These are phyloP conservation scores for Suhomyces bolitotheri DNA, from an alignment of 1,139 yeast species.

Conservation along the genomic window DNA sequence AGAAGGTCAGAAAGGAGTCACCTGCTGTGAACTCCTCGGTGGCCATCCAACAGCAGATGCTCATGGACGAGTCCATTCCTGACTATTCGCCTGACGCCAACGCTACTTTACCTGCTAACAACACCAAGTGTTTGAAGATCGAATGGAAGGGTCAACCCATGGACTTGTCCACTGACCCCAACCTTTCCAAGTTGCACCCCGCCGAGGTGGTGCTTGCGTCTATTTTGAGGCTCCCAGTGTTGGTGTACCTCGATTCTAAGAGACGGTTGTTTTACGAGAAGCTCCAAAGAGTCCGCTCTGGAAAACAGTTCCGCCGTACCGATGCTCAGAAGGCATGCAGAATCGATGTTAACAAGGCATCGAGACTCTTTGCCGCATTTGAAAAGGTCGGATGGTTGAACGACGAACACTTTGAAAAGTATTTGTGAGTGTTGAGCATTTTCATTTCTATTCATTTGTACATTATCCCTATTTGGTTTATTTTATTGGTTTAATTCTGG, in stretches of 20 bases:
- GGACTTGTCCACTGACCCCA: slow-evolving; percentile 81
- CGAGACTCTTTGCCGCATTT: slow-evolving; percentile 86
- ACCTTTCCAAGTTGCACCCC: slow-evolving; percentile 73
- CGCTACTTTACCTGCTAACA: slow-evolving; percentile 63
- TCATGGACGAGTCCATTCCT: slow-evolving; percentile 58
- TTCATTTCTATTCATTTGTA: slow-evolving; percentile 6
- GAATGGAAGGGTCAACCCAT: slow-evolving; percentile 99
- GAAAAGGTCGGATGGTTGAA: slow-evolving; percentile 96
- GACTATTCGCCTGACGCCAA: slow-evolving; percentile 75
- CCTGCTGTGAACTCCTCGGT: slow-evolving; percentile 30
- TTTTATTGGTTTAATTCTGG: slow-evolving; percentile 10
- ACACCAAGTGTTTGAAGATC: slow-evolving; percentile 70
- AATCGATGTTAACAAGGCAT: slow-evolving; percentile 95
- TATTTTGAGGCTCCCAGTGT: slow-evolving; percentile 83
- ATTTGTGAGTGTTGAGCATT: slow-evolving; percentile 21
- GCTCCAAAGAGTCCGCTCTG: slow-evolving; percentile 70
- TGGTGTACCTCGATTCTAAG: slow-evolving; percentile 87
- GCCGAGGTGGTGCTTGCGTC: slow-evolving; percentile 90
- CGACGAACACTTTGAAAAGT: slow-evolving; percentile 67
- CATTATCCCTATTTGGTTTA: slow-evolving; percentile 10
- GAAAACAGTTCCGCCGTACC: slow-evolving; percentile 89
- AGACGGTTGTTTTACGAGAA: slow-evolving; percentile 87
- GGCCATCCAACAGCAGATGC: slow-evolving; percentile 44
- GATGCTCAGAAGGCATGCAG: slow-evolving; percentile 98
- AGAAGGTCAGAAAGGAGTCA: slow-evolving; percentile 31